Evolutionary conservation across 352 stramenopile genomes (phyloP), one percentile per base, ranked within the genome.

Genomic region (Globisporangium nunn): DNA sequence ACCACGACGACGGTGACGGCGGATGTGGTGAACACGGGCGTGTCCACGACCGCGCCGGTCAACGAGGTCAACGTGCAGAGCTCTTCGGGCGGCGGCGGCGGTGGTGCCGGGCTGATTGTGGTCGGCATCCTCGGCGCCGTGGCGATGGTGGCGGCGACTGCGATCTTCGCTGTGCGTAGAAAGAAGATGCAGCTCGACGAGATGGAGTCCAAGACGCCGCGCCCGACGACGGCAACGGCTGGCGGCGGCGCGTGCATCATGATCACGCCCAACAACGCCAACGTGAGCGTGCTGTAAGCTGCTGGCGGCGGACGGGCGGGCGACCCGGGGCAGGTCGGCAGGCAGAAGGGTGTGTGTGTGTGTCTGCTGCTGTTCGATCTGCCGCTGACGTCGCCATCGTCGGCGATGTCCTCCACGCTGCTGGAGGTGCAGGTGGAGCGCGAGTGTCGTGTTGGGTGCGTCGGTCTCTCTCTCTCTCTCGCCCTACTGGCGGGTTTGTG

Each of bases 141-240:
- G 0, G 75, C 63, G 49, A 64, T 81, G 54, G 74, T 87, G 18
- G 78, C 78, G 4, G 78, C 58, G 3, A 67, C 65, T 3, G 75
- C 67, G n/a, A 85, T 88, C 62, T 67, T 85, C 17, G 78, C 68
- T 0, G 55, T 86, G 44, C 78, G 78, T 52, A 75, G 78, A 67
- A 88, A 89, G 71, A 87, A 89, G 74, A 52, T 63, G 41, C 33
- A 66, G 52, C 62, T 89, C 23, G 78, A 89, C 31, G 78, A 67
- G 35, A 59, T 89, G 37, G 75, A 89, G 52, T 69, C 56, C 46
- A 89, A 89, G 71, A 83, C 71, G 0, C 76, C 78, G 35, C 61
- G 53, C 1, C 67, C 50, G 1, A 43, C 50, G 15, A 63, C 57
- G n/a, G 54, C 68, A 0, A 66, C 64, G 28, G 74, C 55, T 23